A percentile compares a stretch with the other conserved stretches of the same genome.
Evolutionary conservation across 169 alveolate genomes (phyloP).

Genomic region (Toxoplasma gondii): DNA sequence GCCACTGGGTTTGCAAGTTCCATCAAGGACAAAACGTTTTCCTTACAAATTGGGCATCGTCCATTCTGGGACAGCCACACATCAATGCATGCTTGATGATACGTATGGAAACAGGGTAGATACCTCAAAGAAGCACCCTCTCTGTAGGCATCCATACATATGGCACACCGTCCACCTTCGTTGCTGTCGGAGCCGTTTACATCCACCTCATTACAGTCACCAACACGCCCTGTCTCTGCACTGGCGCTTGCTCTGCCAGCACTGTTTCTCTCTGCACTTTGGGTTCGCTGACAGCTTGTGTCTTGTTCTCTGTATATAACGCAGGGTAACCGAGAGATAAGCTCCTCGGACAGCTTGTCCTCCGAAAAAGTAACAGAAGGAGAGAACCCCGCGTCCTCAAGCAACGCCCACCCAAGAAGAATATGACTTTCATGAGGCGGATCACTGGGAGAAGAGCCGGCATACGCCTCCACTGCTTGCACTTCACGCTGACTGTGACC

Average conservation of each 20-base stretch:
- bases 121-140: neutral
- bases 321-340: neutral
- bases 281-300: neutral
- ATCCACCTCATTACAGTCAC: neutral
- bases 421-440: too few relatives aligned
- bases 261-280: neutral
- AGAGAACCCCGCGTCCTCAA: neutral
- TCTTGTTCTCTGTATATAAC: neutral
- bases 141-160: neutral
- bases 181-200: neutral
- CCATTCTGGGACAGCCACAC: neutral
- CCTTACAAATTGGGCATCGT: constrained; percentile 9
- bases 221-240: neutral
- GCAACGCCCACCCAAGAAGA: neutral
- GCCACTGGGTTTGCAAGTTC: neutral
- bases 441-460: neutral
- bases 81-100: neutral
- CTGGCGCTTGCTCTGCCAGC: neutral
- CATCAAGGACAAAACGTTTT: neutral
- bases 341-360: neutral
- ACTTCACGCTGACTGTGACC: neutral
- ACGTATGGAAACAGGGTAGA: neutral
- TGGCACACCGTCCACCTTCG: neutral
- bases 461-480: neutral
- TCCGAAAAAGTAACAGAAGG: neutral